Conservation (phyloP, 2,329 filamentous ascomycete genomes). For the Rutstroemia sp. region DNA sequence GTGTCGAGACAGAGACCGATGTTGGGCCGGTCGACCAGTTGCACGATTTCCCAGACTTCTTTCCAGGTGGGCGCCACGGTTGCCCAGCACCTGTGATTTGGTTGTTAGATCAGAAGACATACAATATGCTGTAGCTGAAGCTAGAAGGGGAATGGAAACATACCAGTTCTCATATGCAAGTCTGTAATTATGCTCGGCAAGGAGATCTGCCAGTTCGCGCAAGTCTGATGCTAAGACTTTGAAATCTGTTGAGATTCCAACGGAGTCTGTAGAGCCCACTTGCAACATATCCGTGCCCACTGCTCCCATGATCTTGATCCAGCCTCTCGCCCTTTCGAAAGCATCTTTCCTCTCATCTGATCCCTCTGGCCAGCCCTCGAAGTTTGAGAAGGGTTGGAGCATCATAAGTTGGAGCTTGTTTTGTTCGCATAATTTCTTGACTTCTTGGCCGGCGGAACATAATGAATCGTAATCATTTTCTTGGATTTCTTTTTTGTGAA, state of each 20-base stretch:
- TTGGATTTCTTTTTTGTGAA: slow-evolving; percentile 42
- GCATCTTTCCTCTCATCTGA: slow-evolving; percentile 53
- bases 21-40: slow-evolving; percentile 54
- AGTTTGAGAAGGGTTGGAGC: slow-evolving; percentile 69
- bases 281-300: slow-evolving; percentile 65
- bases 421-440: slow-evolving; percentile 46
- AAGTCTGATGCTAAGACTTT: slow-evolving; percentile 53
- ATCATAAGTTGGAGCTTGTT: slow-evolving; percentile 57
- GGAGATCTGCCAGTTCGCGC: slow-evolving; percentile 54
- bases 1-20: slow-evolving; percentile 71
- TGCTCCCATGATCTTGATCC: slow-evolving; percentile 64
- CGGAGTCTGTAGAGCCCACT: slow-evolving; percentile 31
- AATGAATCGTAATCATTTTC: slow-evolving; percentile 54
- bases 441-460: slow-evolving; percentile 43
- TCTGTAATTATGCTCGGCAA: slow-evolving; percentile 47
- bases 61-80: slow-evolving; percentile 63
- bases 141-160: background rate
- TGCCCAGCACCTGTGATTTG: slow-evolving; percentile 54
- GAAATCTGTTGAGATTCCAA: background rate
- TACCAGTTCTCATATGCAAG: slow-evolving; percentile 70
- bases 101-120: background rate
- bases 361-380: slow-evolving; percentile 63
- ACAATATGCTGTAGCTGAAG: background rate
- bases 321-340: slow-evolving; percentile 54
- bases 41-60: slow-evolving; percentile 61